Conservation (phyloP, 2,329 filamentous ascomycete genomes). For the Leptographium flavum region DNA sequence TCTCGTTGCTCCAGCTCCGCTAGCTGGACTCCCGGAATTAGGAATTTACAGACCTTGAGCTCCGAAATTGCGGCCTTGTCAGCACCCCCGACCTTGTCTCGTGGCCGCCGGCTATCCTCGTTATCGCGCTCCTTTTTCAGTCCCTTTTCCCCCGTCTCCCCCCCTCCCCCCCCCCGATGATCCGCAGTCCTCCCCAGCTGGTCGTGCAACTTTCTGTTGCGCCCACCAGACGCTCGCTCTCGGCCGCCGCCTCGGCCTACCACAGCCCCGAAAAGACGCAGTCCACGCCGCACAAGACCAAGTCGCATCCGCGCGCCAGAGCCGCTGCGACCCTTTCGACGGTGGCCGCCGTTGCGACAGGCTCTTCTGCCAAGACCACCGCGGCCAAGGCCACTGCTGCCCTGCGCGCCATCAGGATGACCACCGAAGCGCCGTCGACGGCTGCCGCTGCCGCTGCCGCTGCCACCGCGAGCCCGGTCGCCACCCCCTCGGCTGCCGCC, state of each 20-base stretch:
- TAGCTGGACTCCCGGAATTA: neutral
- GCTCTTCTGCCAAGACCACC: too few relatives aligned
- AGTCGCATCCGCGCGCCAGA: neutral
- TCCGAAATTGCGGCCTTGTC: neutral
- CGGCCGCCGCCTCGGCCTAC: slow-evolving; percentile 9
- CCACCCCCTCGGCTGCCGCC: slow-evolving; percentile 4
- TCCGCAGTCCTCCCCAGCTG: slow-evolving; percentile 10
- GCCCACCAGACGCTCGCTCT: slow-evolving; percentile 10
- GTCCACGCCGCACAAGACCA: too few relatives aligned
- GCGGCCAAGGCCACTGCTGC: neutral
- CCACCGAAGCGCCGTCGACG: slow-evolving; percentile 5
- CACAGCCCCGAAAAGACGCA: neutral
- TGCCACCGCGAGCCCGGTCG: neutral
- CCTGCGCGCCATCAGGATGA: slow-evolving; percentile 8
- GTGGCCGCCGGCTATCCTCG: neutral
- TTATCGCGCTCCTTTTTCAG: neutral
- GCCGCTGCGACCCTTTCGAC: neutral
- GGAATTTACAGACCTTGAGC: neutral
- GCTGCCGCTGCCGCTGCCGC: neutral
- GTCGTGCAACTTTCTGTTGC: slow-evolving; percentile 12
- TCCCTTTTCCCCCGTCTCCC: neutral
- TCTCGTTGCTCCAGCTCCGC: neutral
- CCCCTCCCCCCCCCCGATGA: slow-evolving; percentile 5
- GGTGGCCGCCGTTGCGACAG: neutral
- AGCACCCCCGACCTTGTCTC: too few relatives aligned